Base-by-base conservation (phyloP, 2,329 filamentous ascomycete genomes). In the Chaetomiaceae sp. region DNA sequence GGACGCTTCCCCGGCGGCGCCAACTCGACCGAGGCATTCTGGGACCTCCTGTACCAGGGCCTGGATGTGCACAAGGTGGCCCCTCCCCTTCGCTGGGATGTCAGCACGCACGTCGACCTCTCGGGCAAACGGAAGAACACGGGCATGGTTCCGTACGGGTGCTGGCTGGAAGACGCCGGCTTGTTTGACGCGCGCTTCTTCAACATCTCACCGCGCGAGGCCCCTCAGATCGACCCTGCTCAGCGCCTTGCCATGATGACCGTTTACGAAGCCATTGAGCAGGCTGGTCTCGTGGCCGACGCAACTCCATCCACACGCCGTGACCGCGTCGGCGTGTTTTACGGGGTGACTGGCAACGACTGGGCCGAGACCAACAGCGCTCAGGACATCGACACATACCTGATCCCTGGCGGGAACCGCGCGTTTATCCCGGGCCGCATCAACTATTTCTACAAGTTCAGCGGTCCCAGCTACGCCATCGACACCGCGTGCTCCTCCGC, bases 131-230 rank as follows among this genome's bases (percentile, higher is more conserved):
- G 69, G 4, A 22, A 41, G 17, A 56, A 56, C 48, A 44, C 12
- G 12, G 49, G 39, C 35, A 36, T 20, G 5, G 55, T 52, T 1
- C 43, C 79, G 11, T 87, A 78, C 51, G 85, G 85, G 7, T 86
- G 83, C 65, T 89, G 67, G 53, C 65, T 88, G 45, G 76, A 87
- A 29, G 73, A 86, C 42, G 84, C 85, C 0, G 84, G 83, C 37
- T 68, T 83, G 10, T 90, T 91, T 55, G 86, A 91, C 58, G 78
- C 84, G 1, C 72, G 78, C 0, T 89, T 91, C 69, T 91, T 91
- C 74, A 87, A 87, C 63, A 89, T 91, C 74, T 89, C 84, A 29
- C 85, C 86, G 1, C 76, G 83, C 50, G 86, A 91, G 64, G 86
- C 86, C 10, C 75, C 77, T 38, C 81, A 87, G 56, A 84, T 79